Base-by-base conservation (phyloP, 257 asterid species). In the Thymus quinquecostatus region DNA sequence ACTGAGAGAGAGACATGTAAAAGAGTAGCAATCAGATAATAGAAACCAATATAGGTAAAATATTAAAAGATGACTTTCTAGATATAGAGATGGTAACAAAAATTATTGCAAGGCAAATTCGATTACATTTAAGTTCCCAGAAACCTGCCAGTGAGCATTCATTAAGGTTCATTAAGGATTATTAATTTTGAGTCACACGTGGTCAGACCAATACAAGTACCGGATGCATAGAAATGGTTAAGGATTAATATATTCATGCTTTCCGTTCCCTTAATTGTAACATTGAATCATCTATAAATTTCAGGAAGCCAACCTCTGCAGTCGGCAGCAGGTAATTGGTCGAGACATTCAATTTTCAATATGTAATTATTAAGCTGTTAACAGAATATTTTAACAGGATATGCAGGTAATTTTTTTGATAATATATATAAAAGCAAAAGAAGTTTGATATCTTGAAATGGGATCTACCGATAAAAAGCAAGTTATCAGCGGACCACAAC, bases 1-100 rank as follows among this genome's bases (percentile, higher is more conserved):
- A 61, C 98, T 95, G 80, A 8, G 51, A 56, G 65, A 74, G 7
- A 69, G 12, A 34, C 75, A 75, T 14, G 30, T 6, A 32, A 27
- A 21, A 33, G 43, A 9, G 32, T 11, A 53, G 5, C 3, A 67
- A 55, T 73, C 67, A 66, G 68, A 54, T 43, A 57, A 49, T 13
- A 38, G 4, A 21, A 44, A 64, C 43, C n/a, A 51, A 10, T n/a
- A 38, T 7, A 63, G 47, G 48, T 14, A 38, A 63, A 55, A 33
- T 3, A 21, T 1, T 1, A 40, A 49, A 8, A 14, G 1, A 10
- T 8, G 55, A 41, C 8, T 48, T 58, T 40, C 34, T 21, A 13
- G 30, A 10, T 9, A 32, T 32, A n/a, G 61, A 27, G 13, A 40
- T 27, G 54, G 61, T 10, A 27, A 57, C 21, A 3, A 29, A 51